Evolutionary conservation across 2,329 filamentous ascomycete species (phyloP).

Genomic region (Aspergillus sp.): DNA sequence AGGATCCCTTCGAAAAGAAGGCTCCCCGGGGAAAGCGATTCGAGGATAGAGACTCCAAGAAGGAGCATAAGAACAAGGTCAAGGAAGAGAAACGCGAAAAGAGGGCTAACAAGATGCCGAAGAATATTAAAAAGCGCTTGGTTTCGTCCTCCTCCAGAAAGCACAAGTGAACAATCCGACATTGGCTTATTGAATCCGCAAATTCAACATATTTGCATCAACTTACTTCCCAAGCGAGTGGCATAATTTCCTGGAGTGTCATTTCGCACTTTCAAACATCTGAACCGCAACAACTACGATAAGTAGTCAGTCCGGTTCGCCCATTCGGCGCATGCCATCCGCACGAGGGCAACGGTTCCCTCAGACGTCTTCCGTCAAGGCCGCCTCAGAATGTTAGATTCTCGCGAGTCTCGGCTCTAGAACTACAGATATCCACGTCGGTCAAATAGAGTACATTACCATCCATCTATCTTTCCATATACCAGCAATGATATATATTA

Average conservation of each 20-base stretch:
- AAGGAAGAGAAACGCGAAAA: conserved; percentile 96
- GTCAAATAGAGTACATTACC: neutral
- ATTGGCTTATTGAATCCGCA: neutral
- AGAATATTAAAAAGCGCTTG: conserved; percentile 79
- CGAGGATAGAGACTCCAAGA: conserved; percentile 88
- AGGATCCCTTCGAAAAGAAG: conserved; percentile 60
- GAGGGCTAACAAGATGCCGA: conserved; percentile 92
- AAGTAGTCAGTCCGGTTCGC: neutral
- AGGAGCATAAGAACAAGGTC: conserved; percentile 81
- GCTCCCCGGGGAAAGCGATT: conserved; percentile 78
- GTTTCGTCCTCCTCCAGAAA: conserved; percentile 36
- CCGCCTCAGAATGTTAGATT: neutral
- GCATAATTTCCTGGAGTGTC: neutral
- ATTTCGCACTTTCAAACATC: neutral
- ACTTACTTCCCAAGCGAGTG: neutral
- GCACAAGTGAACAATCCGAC: conserved; percentile 9
- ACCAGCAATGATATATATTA: neutral
- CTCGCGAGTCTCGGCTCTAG: neutral
- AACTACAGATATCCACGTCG: neutral
- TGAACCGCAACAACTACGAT: neutral
- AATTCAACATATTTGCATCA: neutral
- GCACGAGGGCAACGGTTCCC: neutral
- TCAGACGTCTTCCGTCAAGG: neutral
- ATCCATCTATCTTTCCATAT: too few relatives aligned
- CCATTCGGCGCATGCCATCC: neutral